Conservation (phyloP, 1,284 basidiomycete species). For the Sporisorium scitamineum region DNA sequence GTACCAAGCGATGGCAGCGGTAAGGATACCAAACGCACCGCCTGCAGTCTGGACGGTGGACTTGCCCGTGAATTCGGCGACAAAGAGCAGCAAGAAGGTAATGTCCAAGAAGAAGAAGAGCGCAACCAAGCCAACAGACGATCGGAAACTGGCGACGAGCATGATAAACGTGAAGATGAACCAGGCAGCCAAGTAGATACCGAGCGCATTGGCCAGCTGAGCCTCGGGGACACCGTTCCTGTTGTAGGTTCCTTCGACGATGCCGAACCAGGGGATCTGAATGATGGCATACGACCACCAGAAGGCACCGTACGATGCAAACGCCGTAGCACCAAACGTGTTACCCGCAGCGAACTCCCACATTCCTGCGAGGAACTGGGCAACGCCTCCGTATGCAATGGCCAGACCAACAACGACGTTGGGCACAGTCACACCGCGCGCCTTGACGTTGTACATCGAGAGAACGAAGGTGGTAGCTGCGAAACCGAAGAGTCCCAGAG, state of each 20-base stretch:
- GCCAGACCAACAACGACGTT: slow-evolving; percentile 62
- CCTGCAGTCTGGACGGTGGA: slow-evolving; percentile 51
- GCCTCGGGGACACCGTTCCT: slow-evolving; percentile 35
- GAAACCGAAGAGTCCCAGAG: slow-evolving; percentile 71
- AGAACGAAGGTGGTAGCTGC: slow-evolving; percentile 73
- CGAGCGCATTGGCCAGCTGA: slow-evolving; percentile 47
- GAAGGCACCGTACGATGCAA: slow-evolving; percentile 65
- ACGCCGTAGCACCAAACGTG: slow-evolving; percentile 76
- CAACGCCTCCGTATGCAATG: slow-evolving; percentile 77
- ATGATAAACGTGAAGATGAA: slow-evolving; percentile 66
- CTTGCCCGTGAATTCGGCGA: slow-evolving; percentile 57
- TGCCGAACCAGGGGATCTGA: slow-evolving; percentile 62
- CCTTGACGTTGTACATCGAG: slow-evolving; percentile 69
- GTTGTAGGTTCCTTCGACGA: slow-evolving; percentile 36
- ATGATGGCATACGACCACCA: slow-evolving; percentile 63
- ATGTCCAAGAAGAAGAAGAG: slow-evolving; percentile 81
- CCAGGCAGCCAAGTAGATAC: slow-evolving; percentile 61
- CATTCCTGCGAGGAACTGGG: slow-evolving; percentile 75
- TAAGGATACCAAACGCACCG: slow-evolving; percentile 58
- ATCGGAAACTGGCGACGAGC: slow-evolving; percentile 56
- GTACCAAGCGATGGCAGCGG: slow-evolving; percentile 67
- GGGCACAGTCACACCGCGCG: slow-evolving; percentile 58
- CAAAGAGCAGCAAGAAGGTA: slow-evolving; percentile 71
- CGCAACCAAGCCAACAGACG: slow-evolving; percentile 69
- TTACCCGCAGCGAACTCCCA: slow-evolving; percentile 79